Base-by-base conservation (phyloP, 257 asterid species). In the Plantago ovata region DNA sequence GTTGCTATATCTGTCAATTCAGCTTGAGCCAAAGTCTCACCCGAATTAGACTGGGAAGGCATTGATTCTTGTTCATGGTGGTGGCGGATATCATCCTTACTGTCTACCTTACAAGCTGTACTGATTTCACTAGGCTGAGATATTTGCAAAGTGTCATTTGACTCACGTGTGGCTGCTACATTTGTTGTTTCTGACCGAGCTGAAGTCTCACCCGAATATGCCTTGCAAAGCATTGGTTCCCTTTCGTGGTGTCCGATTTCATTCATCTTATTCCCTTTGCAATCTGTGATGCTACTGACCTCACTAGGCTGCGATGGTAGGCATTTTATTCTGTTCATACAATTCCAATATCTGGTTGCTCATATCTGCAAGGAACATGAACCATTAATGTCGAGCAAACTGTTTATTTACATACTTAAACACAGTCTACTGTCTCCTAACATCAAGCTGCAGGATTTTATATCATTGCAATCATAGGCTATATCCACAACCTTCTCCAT, bases 271-370 rank as follows among this genome's bases (percentile, higher is more conserved):
- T 69, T 81, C 58, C 41, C 65, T 41, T 41, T 63, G 42, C 49
- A 44, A 44, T 44, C 49, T 44, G 49, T 44, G 18, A 55, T 42
- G 66, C 58, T 38, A 48, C 64, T 65, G 40, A 49, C 85, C 75
- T 89, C 97, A 45, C 85, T 78, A 51, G 81, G 84, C 68, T 79
- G 92, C 50, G 85, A 65, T 53, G 68, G 87, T 16, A n/a, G 88
- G 88, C 64, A 73, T 74, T 69, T 78, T 73, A 60, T 78, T 81
- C 60, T 83, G 94, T 63, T 89, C 92, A 41, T 89, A 89, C 61
- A 89, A 24, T 67, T 89, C 95, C 57, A 86, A 72, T 95, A 89
- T 84, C 76, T 89, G 95, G 68, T 89, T 89, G 94, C 97, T 89
- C 36, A 89, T 94, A 79, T 79, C 97, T 89, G 94, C 87, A 85